phyloP scores from a whole-genome alignment of 331 rosid genomes.

The Acacia pycnantha region DNA sequence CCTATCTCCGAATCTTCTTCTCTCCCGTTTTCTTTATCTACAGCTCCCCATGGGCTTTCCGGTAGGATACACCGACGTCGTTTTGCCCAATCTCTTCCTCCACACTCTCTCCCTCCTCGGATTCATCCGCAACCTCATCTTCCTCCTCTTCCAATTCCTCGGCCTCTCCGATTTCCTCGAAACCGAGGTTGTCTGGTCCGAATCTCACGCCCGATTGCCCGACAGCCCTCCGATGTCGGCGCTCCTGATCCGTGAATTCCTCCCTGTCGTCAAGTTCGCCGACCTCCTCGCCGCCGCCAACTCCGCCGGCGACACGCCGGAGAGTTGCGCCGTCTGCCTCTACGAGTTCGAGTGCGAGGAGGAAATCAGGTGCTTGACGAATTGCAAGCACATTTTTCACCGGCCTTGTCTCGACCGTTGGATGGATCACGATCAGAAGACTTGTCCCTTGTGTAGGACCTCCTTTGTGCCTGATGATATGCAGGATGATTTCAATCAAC shows the following conservation, averaged over 20 bases:
- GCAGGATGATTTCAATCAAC: slow-evolving; percentile 70
- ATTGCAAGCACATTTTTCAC: slow-evolving; percentile 91
- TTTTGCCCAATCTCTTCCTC: slow-evolving; percentile 69
- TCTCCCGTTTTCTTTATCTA: not conserved
- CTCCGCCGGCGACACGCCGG: slow-evolving; percentile 31
- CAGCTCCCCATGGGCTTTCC: slow-evolving; percentile 80
- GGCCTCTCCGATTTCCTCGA: slow-evolving; percentile 79
- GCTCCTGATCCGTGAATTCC: slow-evolving; percentile 65
- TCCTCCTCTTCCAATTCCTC: slow-evolving; percentile 59
- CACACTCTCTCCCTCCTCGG: slow-evolving; percentile 70
- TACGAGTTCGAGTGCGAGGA: slow-evolving; percentile 70
- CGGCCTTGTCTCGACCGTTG: slow-evolving; percentile 85
- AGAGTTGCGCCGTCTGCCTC: slow-evolving; percentile 79
- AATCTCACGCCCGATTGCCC: slow-evolving; percentile 26
- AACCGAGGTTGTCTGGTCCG: slow-evolving; percentile 44
- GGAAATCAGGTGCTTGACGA: slow-evolving; percentile 78
- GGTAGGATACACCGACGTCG: slow-evolving; percentile 70
- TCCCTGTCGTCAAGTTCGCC: slow-evolving; percentile 57
- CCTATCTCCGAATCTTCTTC: not conserved
- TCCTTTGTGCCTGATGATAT: slow-evolving; percentile 70
- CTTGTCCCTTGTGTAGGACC: slow-evolving; percentile 87
- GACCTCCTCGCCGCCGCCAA: slow-evolving; percentile 28
- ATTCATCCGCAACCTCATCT: slow-evolving; percentile 59
- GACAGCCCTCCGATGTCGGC: slow-evolving; percentile 59
- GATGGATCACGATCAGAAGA: slow-evolving; percentile 92